These are phyloP conservation scores for Heliocybe sulcata DNA, from an alignment of 1,284 basidiomycete genomes.

Conservation along the genomic window DNA sequence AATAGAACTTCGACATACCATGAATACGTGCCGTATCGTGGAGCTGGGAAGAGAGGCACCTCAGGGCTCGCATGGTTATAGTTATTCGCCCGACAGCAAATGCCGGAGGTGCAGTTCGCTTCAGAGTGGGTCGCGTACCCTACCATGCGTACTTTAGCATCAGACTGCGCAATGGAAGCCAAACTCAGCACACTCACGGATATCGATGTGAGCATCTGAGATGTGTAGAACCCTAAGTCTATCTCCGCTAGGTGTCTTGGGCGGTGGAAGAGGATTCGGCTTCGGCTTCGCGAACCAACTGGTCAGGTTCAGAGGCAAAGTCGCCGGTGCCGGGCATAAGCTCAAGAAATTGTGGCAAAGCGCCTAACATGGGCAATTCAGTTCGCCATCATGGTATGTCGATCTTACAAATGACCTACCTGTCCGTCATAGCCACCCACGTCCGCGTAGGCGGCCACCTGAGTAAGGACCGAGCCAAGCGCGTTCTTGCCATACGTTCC, in stretches of 20 bases:
- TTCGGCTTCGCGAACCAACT: conserved; percentile 63
- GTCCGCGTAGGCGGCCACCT: conserved; percentile 61
- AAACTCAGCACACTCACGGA: conserved; percentile 31
- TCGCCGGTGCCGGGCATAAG: conserved; percentile 42
- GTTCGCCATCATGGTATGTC: neutral
- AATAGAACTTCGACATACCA: conserved; percentile 33
- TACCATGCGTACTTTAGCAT: conserved; percentile 14
- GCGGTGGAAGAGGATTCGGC: conserved; percentile 50
- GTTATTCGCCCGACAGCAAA: conserved; percentile 62
- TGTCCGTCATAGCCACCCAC: conserved; percentile 65
- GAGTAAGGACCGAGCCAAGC: conserved; percentile 57
- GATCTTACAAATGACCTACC: conserved; percentile 26
- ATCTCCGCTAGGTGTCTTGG: conserved; percentile 51
- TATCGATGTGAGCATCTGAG: conserved; percentile 78
- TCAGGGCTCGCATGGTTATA: conserved; percentile 47
- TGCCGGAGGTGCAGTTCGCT: conserved; percentile 63
- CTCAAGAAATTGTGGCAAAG: conserved; percentile 49
- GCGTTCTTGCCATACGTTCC: conserved; percentile 37
- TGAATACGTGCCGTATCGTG: conserved; percentile 55
- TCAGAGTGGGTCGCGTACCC: conserved; percentile 69
- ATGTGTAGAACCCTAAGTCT: conserved; percentile 70
- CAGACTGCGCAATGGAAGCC: neutral
- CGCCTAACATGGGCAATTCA: conserved; percentile 25
- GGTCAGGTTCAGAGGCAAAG: conserved; percentile 44
- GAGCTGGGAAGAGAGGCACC: conserved; percentile 45